Conservation (phyloP, 2,329 filamentous ascomycete species). For the Tolypocladium amazonense region DNA sequence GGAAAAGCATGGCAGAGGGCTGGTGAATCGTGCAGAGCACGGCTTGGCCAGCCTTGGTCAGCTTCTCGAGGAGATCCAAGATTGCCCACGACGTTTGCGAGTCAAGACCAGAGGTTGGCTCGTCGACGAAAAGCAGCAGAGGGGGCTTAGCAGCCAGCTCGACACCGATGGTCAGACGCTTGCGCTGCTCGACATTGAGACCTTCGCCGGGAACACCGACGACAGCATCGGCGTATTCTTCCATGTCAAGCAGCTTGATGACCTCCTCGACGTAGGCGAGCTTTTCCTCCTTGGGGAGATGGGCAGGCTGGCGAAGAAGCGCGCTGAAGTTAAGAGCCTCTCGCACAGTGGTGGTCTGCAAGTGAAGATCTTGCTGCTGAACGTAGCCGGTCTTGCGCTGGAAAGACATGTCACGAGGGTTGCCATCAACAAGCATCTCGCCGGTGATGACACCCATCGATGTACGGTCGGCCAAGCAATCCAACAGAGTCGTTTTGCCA, state of each 20-base stretch:
- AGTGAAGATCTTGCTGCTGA: conserved; percentile 85
- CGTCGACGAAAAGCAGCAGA: conserved; percentile 83
- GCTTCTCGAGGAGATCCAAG: conserved; percentile 74
- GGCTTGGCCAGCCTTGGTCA: conserved; percentile 80
- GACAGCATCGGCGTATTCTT: conserved; percentile 79
- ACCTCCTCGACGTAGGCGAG: conserved; percentile 81
- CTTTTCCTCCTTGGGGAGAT: conserved; percentile 66
- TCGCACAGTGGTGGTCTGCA: conserved; percentile 74
- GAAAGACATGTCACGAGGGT: conserved; percentile 67
- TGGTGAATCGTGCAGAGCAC: conserved; percentile 98
- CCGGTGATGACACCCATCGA: conserved; percentile 84
- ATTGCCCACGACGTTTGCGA: conserved; percentile 92
- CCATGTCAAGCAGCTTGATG: conserved; percentile 84
- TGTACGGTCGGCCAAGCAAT: conserved; percentile 74
- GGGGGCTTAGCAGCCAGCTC: conserved; percentile 88
- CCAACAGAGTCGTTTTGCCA: conserved; percentile 86
- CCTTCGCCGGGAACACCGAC: conserved; percentile 87
- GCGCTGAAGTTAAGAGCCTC: conserved; percentile 84
- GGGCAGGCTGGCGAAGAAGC: conserved; percentile 69
- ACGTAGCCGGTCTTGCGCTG: conserved; percentile 89
- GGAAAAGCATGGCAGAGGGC: conserved; percentile 90
- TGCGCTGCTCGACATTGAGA: conserved; percentile 60
- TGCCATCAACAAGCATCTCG: conserved; percentile 61
- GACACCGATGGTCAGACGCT: conserved; percentile 87
- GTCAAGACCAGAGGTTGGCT: conserved; percentile 90